Evolutionary conservation across 1,284 basidiomycete species (phyloP), one percentile per base, ranked within the genome.

Genomic region (Cutaneotrichosporon cavernicola): DNA sequence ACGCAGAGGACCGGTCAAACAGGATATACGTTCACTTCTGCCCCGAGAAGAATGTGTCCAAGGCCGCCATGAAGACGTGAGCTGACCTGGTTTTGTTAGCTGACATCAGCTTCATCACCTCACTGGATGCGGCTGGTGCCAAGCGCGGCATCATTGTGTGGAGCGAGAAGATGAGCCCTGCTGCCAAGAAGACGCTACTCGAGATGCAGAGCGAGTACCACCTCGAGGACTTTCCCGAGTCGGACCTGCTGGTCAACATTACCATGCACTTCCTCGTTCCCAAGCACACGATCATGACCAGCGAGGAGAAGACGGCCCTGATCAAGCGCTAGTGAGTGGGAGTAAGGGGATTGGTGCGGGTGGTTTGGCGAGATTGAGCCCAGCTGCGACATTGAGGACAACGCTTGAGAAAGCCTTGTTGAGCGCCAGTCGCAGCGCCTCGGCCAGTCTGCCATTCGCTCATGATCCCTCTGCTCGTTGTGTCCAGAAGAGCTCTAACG

Each of bases 221-320:
- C 65, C 85, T 99, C 43, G 97, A 99, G 79, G 96, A 97, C 73
- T 99, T 99, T 79, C 90, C 94, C 34, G 97, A 99, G 82, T 88
- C 93, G 7, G 94, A 97, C 80, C 83, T 99, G 51, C 86, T 99
- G 5, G 97, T 99, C 69, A 99, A 99, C 82, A 99, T 99, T 73
- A 96, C 93, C 18, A 89, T 90, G 74, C 97, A 99, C 76, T 91
- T 91, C 49, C 85, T 99, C 40, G 97, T 99, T 5, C 97, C 97
- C 53, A 88, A 87, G 70, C 97, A 99, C 77, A 89, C 95, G 71
- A 89, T 99, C 63, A 86, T 99, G 71, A 87, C 86, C 10, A 82
- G 86, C 22, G 90, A 92, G 69, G 90, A 97, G 80, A 99, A 99
- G 83, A 88, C 87, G 75, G 83, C 87, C 13, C 82, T 99, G 60